phyloP scores from a whole-genome alignment of 768 basidiomycete species.

The Cyclocybe aegerita region DNA sequence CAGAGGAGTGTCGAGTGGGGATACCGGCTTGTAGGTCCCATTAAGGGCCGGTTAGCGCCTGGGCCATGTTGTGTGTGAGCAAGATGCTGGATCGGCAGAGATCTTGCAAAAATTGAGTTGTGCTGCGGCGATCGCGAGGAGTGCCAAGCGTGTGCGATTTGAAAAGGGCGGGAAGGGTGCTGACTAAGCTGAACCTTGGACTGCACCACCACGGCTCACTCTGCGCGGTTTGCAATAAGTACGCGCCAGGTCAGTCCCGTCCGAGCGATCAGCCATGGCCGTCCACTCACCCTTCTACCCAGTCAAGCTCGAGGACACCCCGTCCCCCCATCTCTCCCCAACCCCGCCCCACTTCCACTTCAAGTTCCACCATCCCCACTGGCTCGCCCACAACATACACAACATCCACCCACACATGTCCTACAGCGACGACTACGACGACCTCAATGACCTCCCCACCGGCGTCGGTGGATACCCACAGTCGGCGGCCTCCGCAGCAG shows the following conservation, averaged over 20 bases:
- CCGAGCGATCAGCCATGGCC: no score
- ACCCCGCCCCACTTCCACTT: constrained; percentile 18
- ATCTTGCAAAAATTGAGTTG: no score
- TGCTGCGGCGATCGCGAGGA: no score
- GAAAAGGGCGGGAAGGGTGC: no score
- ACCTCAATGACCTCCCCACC: constrained; percentile 53
- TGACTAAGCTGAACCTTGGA: no score
- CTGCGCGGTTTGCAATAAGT: no score
- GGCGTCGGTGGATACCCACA: constrained; percentile 25
- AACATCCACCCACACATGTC: constrained; percentile 34
- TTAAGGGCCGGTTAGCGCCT: background rate
- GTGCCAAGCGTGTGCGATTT: no score
- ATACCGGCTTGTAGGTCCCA: background rate
- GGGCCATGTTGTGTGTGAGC: background rate
- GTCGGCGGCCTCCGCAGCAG: background rate
- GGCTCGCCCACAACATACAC: constrained; percentile 33
- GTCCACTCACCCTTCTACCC: constrained; percentile 5
- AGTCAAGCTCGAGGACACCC: constrained; percentile 38
- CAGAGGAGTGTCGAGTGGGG: no score
- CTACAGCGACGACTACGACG: constrained; percentile 66
- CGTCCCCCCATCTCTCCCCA: constrained; percentile 43
- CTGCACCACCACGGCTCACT: no score
- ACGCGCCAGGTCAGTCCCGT: no score
- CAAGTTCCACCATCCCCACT: constrained; percentile 5
- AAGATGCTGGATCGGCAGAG: no score